Conservation (phyloP, 345 rosid genomes). For the Euphorbia pulcherrima region DNA sequence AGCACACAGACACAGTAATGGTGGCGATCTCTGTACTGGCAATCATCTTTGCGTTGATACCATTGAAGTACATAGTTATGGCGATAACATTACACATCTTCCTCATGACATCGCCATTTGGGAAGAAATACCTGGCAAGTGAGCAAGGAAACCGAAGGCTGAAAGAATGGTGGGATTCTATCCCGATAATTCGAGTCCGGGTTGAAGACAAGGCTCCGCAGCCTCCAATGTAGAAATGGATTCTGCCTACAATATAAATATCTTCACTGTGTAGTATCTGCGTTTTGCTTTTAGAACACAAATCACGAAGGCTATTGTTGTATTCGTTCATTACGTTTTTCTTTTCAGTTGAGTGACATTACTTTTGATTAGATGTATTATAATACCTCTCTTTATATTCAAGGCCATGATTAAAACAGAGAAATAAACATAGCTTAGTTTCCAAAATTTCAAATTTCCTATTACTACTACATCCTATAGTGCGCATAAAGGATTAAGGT, state of each 20-base stretch:
- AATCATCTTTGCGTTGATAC: conserved; percentile 48
- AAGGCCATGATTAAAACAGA: background rate
- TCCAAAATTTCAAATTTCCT: background rate
- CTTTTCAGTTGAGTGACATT: no score
- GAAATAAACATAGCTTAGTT: background rate
- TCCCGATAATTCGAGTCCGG: conserved; percentile 66
- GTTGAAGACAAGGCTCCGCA: conserved; percentile 27
- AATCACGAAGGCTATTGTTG: no score
- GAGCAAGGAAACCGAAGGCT: conserved; percentile 58
- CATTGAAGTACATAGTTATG: conserved; percentile 52
- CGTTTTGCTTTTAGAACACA: no score
- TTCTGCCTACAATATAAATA: no score
- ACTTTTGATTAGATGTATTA: background rate
- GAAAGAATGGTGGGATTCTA: conserved; percentile 91
- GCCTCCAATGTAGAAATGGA: background rate
- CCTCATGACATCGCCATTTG: conserved; percentile 46
- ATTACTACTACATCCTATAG: background rate
- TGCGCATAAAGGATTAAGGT: no score
- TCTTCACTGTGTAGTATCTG: background rate
- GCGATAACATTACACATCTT: conserved; percentile 28
- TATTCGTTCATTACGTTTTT: no score
- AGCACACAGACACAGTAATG: conserved; percentile 71
- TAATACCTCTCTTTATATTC: no score
- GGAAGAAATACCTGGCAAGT: conserved; percentile 38
- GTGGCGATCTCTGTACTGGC: conserved; percentile 39